phyloP scores from a whole-genome alignment of 495 filamentous ascomycete species.

The Cercophora newfieldiana region DNA sequence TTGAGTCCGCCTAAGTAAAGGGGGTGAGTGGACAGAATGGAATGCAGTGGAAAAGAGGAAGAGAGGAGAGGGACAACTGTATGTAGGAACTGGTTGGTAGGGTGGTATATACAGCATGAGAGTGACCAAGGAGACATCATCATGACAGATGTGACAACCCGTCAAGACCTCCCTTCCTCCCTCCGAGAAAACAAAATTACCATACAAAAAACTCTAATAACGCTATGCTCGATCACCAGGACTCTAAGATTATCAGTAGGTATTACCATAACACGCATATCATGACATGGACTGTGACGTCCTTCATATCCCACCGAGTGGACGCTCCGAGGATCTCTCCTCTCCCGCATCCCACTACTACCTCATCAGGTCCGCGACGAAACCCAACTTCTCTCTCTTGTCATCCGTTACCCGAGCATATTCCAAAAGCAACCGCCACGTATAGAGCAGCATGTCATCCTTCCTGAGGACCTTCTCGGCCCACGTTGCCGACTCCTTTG shows the following conservation, averaged over 20 bases:
- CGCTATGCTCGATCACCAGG: background rate
- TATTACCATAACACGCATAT: background rate
- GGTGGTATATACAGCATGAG: too few species aligned
- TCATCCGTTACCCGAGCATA: slow-evolving; percentile 69
- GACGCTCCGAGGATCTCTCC: background rate
- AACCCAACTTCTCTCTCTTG: slow-evolving; percentile 50
- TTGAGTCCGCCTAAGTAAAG: slow-evolving; percentile 23
- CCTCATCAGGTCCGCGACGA: slow-evolving; percentile 7
- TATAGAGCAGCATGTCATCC: slow-evolving; percentile 75
- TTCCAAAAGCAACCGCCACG: slow-evolving; percentile 66
- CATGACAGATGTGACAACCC: too few species aligned
- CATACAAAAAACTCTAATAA: background rate
- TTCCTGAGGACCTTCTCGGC: slow-evolving; percentile 64
- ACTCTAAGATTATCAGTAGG: background rate
- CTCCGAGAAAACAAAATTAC: too few species aligned
- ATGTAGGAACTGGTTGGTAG: too few species aligned
- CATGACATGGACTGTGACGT: too few species aligned
- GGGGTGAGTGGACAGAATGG: background rate
- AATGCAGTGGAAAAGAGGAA: background rate
- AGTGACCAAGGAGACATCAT: too few species aligned
- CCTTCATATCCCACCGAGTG: background rate
- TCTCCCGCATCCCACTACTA: background rate
- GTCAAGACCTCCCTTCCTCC: too few species aligned
- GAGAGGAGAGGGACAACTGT: too few species aligned
- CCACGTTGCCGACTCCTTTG: slow-evolving; percentile 64